Percentiles rank a stretch among this genome's conserved stretches.
Evolutionary conservation across 2,329 filamentous ascomycete genomes (phyloP).

Genomic region (Fusarium bactridioides): DNA sequence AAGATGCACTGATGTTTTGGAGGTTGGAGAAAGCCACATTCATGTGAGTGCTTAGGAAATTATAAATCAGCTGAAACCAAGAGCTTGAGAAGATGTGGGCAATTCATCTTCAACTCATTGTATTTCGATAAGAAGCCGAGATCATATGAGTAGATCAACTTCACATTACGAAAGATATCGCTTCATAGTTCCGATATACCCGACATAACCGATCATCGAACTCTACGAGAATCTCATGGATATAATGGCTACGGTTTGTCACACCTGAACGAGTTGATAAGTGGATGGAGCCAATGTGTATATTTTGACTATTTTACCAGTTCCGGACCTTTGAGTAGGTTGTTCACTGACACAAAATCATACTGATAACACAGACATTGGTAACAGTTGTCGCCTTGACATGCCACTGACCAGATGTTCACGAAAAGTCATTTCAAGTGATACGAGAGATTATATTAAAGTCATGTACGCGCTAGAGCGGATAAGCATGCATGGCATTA

Average conservation of each 20-base stretch:
- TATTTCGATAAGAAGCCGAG: conserved; percentile 4
- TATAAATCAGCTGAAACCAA: neutral
- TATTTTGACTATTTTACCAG: neutral
- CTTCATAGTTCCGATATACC: conserved; percentile 6
- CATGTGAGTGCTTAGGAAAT: neutral
- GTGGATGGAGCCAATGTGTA: neutral
- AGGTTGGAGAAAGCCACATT: neutral
- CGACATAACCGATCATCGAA: conserved; percentile 5
- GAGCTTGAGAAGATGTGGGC: neutral
- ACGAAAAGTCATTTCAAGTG: neutral
- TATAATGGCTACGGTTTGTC: neutral
- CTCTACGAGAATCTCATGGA: neutral
- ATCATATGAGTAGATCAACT: neutral
- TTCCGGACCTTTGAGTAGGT: neutral
- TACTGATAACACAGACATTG: neutral
- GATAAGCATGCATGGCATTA: neutral
- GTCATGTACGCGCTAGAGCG: neutral
- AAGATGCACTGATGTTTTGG: neutral
- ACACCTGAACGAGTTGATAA: neutral
- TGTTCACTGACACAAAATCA: neutral
- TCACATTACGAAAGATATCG: neutral
- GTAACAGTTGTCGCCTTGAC: neutral
- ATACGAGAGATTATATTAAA: neutral
- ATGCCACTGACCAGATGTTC: neutral
- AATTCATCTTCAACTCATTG: neutral